A percentile compares a stretch with the other conserved stretches of the same genome.
phyloP scores from a whole-genome alignment of 2,329 filamentous ascomycete genomes.

The Xylariaceae sp. region DNA sequence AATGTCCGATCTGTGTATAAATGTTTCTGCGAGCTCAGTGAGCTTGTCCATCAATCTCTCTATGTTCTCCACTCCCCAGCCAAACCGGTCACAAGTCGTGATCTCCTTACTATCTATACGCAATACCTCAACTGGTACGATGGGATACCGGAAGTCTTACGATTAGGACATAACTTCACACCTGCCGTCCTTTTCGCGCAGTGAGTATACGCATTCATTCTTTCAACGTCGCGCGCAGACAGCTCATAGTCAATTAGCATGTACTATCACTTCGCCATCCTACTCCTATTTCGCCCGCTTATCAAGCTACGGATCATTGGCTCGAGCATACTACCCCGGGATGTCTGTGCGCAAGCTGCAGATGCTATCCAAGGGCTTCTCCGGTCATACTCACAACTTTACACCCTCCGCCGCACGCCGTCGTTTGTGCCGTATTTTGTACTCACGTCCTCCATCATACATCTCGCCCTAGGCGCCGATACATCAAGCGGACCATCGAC shows the following conservation, averaged over 20 bases:
- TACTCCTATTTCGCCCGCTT: constrained; percentile 74
- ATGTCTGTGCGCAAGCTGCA: constrained; percentile 66
- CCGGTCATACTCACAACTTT: constrained; percentile 60
- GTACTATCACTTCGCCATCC: constrained; percentile 71
- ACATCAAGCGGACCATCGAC: constrained; percentile 19
- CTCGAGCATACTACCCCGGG: constrained; percentile 64
- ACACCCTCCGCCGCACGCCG: constrained; percentile 60
- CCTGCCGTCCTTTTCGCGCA: constrained; percentile 74
- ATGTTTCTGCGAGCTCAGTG: constrained; percentile 72
- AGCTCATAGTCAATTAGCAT: constrained; percentile 49
- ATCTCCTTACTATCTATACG: constrained; percentile 65
- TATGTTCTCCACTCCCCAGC: constrained; percentile 74
- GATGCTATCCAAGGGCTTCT: constrained; percentile 61
- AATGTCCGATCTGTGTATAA: constrained; percentile 70
- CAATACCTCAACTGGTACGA: constrained; percentile 75
- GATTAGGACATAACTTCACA: constrained; percentile 69
- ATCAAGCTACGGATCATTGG: constrained; percentile 67
- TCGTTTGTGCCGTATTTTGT: constrained; percentile 66
- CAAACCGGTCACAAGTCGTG: constrained; percentile 63
- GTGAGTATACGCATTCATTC: constrained; percentile 51
- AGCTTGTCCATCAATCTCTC: constrained; percentile 72
- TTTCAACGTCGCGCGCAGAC: neutral
- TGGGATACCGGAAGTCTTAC: constrained; percentile 64
- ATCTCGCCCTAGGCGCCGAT: constrained; percentile 55
- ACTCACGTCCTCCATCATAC: constrained; percentile 63